Base-by-base conservation (phyloP, 179 eudicot genomes). In the Actinidia arguta region DNA sequence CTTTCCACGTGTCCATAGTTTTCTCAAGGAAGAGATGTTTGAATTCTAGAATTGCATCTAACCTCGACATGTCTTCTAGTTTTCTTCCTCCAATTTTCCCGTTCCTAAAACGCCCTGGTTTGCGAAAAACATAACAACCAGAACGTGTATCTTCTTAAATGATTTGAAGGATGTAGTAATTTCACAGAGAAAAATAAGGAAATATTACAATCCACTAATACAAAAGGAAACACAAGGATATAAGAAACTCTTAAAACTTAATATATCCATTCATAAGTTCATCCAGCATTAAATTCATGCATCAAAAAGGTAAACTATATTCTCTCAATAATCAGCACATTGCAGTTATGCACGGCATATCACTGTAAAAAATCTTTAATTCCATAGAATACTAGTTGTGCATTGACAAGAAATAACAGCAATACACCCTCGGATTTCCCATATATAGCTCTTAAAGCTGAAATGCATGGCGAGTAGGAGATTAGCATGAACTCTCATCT, bases 61-160 rank as follows among this genome's bases (percentile, higher is more conserved):
- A 84, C 82, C 88, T 95, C 70, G 93, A 77, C 92, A 94, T 85
- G 78, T 92, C 90, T 10, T 95, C 98, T 56, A 95, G 79, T 85
- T 95, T 97, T 83, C n/a, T 82, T 73, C 92, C 89, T 77, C 98
- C 98, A 80, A 95, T 92, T 79, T 91, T 95, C 14, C 92, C 92
- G 82, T 87, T 91, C 72, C 99, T 98, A 82, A 97, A 97, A 74
- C 99, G 95, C 51, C 99, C 99, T 98, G 98, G 95, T 85, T 97
- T 97, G 46, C 99, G 98, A 81, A 95, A 97, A 17, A 97, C 96
- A 84, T 91, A 87, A 87, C 99, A 95, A 20, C 86, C 91, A 78
- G 89, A 85, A 31, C 99, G 91, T 86, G 92, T 93, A 81, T 97
- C 99, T 27, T 97, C 98, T 91, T 97, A 86, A 81, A 97, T 95